Evolutionary conservation across 2,329 filamentous ascomycete genomes (phyloP).

Genomic region (Dactylellina cionopaga): DNA sequence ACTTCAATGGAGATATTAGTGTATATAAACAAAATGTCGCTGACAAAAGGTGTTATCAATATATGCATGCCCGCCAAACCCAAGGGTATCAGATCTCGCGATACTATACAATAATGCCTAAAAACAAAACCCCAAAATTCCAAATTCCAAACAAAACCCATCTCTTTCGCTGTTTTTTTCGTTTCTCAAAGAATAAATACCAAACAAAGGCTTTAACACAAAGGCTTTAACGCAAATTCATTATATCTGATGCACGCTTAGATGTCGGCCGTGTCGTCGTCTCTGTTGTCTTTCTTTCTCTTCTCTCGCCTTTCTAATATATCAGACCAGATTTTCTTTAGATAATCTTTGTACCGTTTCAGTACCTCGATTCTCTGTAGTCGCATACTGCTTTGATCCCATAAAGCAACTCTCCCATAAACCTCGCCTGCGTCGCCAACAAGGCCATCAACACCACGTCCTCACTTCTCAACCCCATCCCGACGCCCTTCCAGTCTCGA

Average conservation of each 20-base stretch:
- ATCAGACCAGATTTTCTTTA: too few relatives aligned
- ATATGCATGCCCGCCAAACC: slow-evolving; percentile 23
- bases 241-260: not conserved
- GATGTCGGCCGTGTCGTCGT: slow-evolving; percentile 31
- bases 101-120: slow-evolving; percentile 34
- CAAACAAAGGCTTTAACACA: not conserved
- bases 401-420: slow-evolving; percentile 56
- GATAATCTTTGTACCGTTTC: not conserved
- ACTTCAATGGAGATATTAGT: slow-evolving; percentile 2
- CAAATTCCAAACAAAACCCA: not conserved
- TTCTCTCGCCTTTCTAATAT: not conserved
- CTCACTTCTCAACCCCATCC: slow-evolving; percentile 53
- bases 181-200: not conserved
- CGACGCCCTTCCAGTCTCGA: slow-evolving; percentile 55
- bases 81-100: slow-evolving; percentile 42
- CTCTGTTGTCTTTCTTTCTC: not conserved
- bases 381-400: slow-evolving; percentile 56
- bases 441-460: slow-evolving; percentile 55
- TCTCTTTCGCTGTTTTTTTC: slow-evolving; percentile 4
- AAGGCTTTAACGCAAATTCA: not conserved
- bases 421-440: slow-evolving; percentile 56
- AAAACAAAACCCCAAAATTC: not conserved
- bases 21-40: slow-evolving; percentile 4
- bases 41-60: slow-evolving; percentile 7
- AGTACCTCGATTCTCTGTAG: slow-evolving; percentile 51